Evolutionary conservation across 768 basidiomycete species (phyloP).

Genomic region (Tricholoma bakamatsutake): DNA sequence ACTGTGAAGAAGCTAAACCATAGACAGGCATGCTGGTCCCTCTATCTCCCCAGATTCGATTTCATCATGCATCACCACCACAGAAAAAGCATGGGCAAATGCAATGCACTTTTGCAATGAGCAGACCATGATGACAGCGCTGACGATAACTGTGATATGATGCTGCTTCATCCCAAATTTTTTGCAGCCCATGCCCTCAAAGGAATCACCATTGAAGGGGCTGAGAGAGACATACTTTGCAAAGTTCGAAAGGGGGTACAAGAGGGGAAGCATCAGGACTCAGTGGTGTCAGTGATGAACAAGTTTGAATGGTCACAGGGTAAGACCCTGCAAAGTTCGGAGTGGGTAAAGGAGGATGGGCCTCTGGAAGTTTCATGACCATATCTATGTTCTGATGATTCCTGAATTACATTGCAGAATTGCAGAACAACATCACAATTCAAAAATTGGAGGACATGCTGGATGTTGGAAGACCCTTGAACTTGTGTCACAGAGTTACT

Average conservation of each 20-base stretch:
- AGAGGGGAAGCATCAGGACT: not conserved
- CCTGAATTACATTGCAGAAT: not conserved
- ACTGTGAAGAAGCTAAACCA: too few species aligned
- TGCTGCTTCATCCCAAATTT: not conserved
- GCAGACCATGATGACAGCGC: too few species aligned
- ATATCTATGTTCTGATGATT: not conserved
- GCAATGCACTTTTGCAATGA: too few species aligned
- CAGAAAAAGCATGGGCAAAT: too few species aligned
- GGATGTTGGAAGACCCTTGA: too few species aligned
- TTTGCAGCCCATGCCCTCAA: not conserved
- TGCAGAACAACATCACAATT: not conserved
- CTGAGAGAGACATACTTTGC: not conserved
- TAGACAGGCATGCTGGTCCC: not conserved
- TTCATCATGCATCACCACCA: too few species aligned
- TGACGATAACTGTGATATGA: constrained; percentile 3
- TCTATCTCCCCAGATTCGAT: too few species aligned
- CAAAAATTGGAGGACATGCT: not conserved
- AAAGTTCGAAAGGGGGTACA: not conserved
- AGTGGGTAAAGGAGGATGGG: not conserved
- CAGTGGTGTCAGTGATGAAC: not conserved
- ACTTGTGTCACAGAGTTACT: too few species aligned
- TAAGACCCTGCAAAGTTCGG: not conserved
- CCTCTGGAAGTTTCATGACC: not conserved
- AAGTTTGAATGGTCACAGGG: not conserved
- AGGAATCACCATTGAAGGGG: not conserved